A percentile compares a stretch with the other conserved stretches of the same genome.
phyloP scores from a whole-genome alignment of 1,284 basidiomycete genomes.

The Spongiforma sp. region DNA sequence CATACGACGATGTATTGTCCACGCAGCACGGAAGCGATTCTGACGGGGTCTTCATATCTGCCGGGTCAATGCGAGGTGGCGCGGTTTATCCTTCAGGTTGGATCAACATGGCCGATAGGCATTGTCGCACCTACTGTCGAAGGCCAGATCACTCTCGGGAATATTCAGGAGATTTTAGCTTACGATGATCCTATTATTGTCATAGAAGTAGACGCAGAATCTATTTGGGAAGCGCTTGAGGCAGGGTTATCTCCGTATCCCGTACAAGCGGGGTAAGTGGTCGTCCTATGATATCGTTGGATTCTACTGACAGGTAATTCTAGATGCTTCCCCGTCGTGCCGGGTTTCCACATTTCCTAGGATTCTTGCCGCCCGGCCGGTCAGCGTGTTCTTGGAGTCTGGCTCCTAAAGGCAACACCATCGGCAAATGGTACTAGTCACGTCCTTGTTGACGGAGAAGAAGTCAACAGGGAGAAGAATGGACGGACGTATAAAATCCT shows the following conservation, averaged over 20 bases:
- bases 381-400: slow-evolving; percentile 75
- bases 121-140: background rate
- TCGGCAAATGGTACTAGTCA: slow-evolving; percentile 43
- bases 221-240: slow-evolving; percentile 88
- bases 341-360: slow-evolving; percentile 87
- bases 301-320: slow-evolving; percentile 4
- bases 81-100: slow-evolving; percentile 83
- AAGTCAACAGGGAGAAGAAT: slow-evolving; percentile 57
- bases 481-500: slow-evolving; percentile 77
- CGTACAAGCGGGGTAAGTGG: slow-evolving; percentile 83
- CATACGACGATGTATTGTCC: slow-evolving; percentile 82
- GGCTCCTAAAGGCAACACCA: slow-evolving; percentile 60
- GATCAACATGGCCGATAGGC: background rate
- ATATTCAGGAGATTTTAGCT: slow-evolving; percentile 87
- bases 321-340: slow-evolving; percentile 88
- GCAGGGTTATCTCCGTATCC: slow-evolving; percentile 81
- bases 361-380: slow-evolving; percentile 78
- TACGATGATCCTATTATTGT: slow-evolving; percentile 90
- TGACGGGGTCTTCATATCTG: slow-evolving; percentile 83
- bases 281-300: background rate
- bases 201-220: slow-evolving; percentile 80
- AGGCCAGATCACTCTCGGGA: slow-evolving; percentile 82
- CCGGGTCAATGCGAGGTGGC: slow-evolving; percentile 90
- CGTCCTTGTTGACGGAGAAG: slow-evolving; percentile 51
- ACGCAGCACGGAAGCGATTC: slow-evolving; percentile 68